Evolutionary conservation across 2,329 filamentous ascomycete species (phyloP).

Genomic region (Talaromyces amestolkiae): DNA sequence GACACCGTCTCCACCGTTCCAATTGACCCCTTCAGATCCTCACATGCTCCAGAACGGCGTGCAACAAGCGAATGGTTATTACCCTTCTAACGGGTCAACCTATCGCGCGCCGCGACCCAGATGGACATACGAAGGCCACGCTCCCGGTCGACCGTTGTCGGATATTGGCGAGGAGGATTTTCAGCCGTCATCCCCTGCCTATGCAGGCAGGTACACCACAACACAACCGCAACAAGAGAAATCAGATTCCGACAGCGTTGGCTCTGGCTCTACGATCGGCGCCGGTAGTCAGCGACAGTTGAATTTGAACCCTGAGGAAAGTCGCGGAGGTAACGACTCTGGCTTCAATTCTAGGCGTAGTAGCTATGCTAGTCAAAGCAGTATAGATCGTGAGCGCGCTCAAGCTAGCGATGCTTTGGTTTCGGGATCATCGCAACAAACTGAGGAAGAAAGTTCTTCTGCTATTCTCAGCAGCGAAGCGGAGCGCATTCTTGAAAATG

Average conservation of each 20-base stretch:
- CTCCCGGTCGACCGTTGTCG: constrained; percentile 42
- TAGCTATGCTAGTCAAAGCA: constrained; percentile 15
- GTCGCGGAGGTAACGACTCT: neutral
- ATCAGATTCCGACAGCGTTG: constrained; percentile 32
- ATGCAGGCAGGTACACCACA: constrained; percentile 20
- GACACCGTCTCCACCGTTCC: constrained; percentile 53
- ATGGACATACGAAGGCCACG: constrained; percentile 38
- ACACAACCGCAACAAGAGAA: constrained; percentile 38
- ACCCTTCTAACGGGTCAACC: constrained; percentile 5
- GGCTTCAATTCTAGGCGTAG: constrained; percentile 12
- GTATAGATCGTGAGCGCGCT: constrained; percentile 17
- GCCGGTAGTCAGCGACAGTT: constrained; percentile 27
- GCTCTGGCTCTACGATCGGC: constrained; percentile 38
- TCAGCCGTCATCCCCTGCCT: constrained; percentile 27
- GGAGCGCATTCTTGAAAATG: constrained; percentile 87
- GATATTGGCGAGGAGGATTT: constrained; percentile 47
- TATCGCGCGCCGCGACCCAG: constrained; percentile 30
- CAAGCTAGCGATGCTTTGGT: constrained; percentile 21
- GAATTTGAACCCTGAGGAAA: neutral
- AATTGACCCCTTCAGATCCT: constrained; percentile 40
- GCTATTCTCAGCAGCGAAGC: constrained; percentile 76
- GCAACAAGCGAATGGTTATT: constrained; percentile 5
- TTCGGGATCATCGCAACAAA: constrained; percentile 43
- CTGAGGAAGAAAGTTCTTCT: constrained; percentile 62
- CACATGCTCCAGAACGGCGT: constrained; percentile 20